phyloP scores from a whole-genome alignment of 75 land plant species.

The Larix kaempferi region DNA sequence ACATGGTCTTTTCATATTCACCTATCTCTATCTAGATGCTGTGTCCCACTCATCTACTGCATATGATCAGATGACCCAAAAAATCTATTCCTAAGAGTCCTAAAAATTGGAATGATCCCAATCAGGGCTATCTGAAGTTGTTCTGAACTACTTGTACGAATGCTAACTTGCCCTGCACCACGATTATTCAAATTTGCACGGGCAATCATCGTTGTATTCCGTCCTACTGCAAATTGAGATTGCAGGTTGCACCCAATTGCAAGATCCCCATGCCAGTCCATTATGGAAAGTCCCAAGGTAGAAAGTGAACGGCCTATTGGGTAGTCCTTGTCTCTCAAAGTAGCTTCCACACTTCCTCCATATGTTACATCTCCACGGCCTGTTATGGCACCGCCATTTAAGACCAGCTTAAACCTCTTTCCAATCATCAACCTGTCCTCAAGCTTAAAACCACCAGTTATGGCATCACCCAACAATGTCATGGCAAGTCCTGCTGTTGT shows the following conservation, averaged over 20 bases:
- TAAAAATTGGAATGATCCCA: conserved; percentile 59
- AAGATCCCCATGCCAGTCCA: conserved; percentile 90
- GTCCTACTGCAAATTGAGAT: conserved; percentile 67
- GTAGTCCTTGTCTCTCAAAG: conserved; percentile 66
- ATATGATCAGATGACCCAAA: neutral
- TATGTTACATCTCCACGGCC: conserved; percentile 77
- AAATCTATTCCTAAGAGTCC: conserved; percentile 19
- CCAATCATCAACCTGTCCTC: conserved; percentile 82
- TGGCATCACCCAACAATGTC: conserved; percentile 73
- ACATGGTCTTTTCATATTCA: neutral
- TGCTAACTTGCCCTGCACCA: conserved; percentile 76
- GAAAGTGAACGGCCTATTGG: conserved; percentile 75
- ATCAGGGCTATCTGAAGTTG: conserved; percentile 83
- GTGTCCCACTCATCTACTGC: neutral
- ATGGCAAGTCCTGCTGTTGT: conserved; percentile 72
- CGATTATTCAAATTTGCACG: conserved; percentile 82
- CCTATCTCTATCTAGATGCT: neutral
- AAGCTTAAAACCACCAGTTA: conserved; percentile 74
- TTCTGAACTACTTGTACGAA: conserved; percentile 79
- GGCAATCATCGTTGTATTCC: conserved; percentile 58
- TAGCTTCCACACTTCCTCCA: conserved; percentile 92
- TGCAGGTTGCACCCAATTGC: conserved; percentile 89
- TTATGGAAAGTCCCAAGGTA: conserved; percentile 68
- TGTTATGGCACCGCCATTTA: conserved; percentile 75
- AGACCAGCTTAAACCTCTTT: conserved; percentile 68